phyloP scores from a whole-genome alignment of 164 flowering plant genomes.

The Chimonanthus salicifolius region DNA sequence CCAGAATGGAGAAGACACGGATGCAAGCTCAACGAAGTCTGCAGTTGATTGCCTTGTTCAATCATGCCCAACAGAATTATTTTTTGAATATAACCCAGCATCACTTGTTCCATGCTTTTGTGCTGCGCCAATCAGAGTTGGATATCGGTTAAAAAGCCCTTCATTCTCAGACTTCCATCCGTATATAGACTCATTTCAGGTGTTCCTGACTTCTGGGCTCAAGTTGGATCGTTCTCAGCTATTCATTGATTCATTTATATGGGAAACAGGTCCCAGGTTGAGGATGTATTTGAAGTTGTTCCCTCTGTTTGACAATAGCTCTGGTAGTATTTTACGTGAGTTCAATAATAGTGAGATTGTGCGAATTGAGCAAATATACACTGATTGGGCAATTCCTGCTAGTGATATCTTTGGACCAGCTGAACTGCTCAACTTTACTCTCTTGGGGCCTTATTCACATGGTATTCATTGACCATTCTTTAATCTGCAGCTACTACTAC shows the following conservation, averaged over 20 bases:
- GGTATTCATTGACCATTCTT: conserved; percentile 36
- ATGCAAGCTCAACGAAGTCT: conserved; percentile 6
- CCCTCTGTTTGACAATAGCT: conserved; percentile 32
- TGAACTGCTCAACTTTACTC: conserved; percentile 60
- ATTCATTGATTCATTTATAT: conserved; percentile 28
- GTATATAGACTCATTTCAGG: conserved; percentile 34
- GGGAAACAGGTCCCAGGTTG: conserved; percentile 79
- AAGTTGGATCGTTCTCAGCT: conserved; percentile 47
- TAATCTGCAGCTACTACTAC: neutral
- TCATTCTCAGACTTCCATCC: conserved; percentile 59
- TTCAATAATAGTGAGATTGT: conserved; percentile 64
- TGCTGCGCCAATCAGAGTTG: conserved; percentile 67
- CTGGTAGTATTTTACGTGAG: neutral
- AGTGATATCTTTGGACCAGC: conserved; percentile 75
- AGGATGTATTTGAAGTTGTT: conserved; percentile 60
- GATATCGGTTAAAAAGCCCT: conserved; percentile 87
- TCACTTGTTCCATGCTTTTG: conserved; percentile 55
- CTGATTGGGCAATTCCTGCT: conserved; percentile 56
- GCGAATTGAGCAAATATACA: conserved; percentile 49
- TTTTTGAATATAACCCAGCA: conserved; percentile 45
- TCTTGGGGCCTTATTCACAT: conserved; percentile 41
- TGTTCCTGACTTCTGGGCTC: conserved; percentile 50
- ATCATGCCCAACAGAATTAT: conserved; percentile 39
- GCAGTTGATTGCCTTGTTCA: conserved; percentile 25
- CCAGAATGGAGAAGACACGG: conserved; percentile 13